Base-by-base conservation (phyloP, 805 yeast genomes). In the Nadsonia fulvescens region DNA sequence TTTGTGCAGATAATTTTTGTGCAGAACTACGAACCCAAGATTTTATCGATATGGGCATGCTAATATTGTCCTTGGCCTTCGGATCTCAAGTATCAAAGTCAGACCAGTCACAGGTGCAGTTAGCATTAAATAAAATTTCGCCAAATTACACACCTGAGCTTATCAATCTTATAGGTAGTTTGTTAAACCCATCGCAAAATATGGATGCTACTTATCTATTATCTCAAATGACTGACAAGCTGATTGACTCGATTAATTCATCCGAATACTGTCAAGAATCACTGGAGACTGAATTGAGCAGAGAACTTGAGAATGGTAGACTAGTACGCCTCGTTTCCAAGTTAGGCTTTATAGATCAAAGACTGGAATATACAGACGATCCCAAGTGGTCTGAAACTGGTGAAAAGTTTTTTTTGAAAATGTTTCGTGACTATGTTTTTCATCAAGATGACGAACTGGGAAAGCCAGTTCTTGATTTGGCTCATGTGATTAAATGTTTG, bases 261-360 rank as follows among this genome's bases (percentile, higher is more conserved):
- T 34, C 39, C 14, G 35, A 46, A 19, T 6, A 11, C n/a, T 28
- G 28, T 6, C 34, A 28, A n/a, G 41, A 38, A 28, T 29, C 28
- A 8, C 34, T 53, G 15, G 60, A 55, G 33, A 35, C 33, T 3
- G 37, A 42, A 14, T 51, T 89, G 20, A 47, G 67, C 9, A 60
- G 63, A 29, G 96, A 86, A 47, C 52, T 83, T 14, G 96, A 89
- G 46, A 89, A 89, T 47, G 89, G 77, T 3, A 59, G 96, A 32
- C 52, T 89, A 15, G 81, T 86, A 38, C 60, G 96, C 32, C 57
- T 89, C 21, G 54, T 86, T 43, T 58, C 82, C 32, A 89, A 89
- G 54, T 53, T 89, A 21, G 79, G 77, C 43, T 74, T 73, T 37
- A 66, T 81, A 14, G 56, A 72, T 32, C 83, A 76, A 34, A 59